Evolutionary conservation across 441 rosid genomes (phyloP), one percentile per base, ranked within the genome.

Genomic region (Syzygium malaccense): DNA sequence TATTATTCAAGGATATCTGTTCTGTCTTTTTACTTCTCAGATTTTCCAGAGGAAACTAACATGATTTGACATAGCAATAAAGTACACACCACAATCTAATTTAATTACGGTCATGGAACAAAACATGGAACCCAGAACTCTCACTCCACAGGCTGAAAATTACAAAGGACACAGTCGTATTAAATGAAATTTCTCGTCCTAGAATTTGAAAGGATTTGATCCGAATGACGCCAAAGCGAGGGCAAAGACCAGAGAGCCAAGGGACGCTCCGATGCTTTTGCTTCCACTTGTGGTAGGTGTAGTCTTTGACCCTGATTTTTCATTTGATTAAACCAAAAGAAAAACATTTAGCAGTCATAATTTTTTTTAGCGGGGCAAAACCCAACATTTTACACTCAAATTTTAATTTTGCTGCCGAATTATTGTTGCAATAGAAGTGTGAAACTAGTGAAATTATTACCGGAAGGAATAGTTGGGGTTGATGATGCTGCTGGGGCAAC

Each of bases 401-500:
- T 75, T 41, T 41, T 6, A 14, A 75, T 41, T 41, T 75, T 41
- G 0, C 41, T 23, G 26, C 51, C 7, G 4, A 26, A 23, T 41
- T 41, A 41, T 12, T 41, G 51, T 41, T 23, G 87, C n/a, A 17
- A 14, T 37, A 13, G 25, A 41, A 55, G 51, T 41, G 51, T 41
- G n/a, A 0, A 75, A 23, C 3, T 89, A 20, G 86, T 79, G 85
- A 57, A 51, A 85, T 89, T 37, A 11, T 37, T 55, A 87, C 66
- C 23, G 37, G 84, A 79, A 58, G 75, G 85, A 49, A 32, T 78
- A 88, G 94, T 92, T 45, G 95, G 87, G 58, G 93, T 90, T 32
- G 93, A 75, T 84, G 92, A 87, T 28, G 91, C 88, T 84, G 80
- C 45, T n/a, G 88, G 88, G 60, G 93, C 75, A 13, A 86, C 89